A percentile compares a stretch with the other conserved stretches of the same genome.
Conservation (phyloP, 2,329 filamentous ascomycete genomes). For the Neofusicoccum kwambonambiense region DNA sequence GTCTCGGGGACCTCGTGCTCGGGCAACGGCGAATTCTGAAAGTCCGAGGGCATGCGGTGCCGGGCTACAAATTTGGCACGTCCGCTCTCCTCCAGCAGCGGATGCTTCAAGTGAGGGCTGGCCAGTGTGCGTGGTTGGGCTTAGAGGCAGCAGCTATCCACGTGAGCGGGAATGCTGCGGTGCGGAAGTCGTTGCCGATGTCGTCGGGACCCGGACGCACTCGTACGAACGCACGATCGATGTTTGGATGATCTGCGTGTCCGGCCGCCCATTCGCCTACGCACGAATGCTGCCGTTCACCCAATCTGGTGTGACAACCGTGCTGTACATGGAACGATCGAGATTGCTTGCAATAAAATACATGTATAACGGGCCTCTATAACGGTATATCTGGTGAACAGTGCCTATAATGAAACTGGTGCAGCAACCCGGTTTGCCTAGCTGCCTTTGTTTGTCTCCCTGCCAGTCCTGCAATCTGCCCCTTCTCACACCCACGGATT, state of each 20-base stretch:
- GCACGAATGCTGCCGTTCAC: background rate
- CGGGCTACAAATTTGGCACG: too few relatives aligned
- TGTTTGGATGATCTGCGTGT: background rate
- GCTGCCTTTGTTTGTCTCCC: background rate
- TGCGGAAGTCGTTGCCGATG: background rate
- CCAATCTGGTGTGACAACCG: background rate
- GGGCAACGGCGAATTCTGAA: too few relatives aligned
- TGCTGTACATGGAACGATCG: background rate
- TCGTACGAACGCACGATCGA: background rate
- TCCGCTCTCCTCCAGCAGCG: too few relatives aligned
- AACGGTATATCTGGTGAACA: background rate
- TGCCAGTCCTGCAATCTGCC: conserved; percentile 2
- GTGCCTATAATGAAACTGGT: background rate
- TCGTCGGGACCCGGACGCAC: background rate
- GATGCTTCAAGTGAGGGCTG: too few relatives aligned
- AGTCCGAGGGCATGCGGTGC: too few relatives aligned
- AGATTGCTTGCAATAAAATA: background rate
- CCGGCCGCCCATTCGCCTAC: background rate
- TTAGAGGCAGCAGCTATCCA: too few relatives aligned
- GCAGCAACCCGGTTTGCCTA: background rate
- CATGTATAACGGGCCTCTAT: background rate
- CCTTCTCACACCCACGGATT: background rate
- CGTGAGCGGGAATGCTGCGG: too few relatives aligned
- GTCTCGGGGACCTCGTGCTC: too few relatives aligned
- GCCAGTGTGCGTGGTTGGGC: too few relatives aligned